Conservation (phyloP, 106 monocot genomes). For the Dioscorea alata region DNA sequence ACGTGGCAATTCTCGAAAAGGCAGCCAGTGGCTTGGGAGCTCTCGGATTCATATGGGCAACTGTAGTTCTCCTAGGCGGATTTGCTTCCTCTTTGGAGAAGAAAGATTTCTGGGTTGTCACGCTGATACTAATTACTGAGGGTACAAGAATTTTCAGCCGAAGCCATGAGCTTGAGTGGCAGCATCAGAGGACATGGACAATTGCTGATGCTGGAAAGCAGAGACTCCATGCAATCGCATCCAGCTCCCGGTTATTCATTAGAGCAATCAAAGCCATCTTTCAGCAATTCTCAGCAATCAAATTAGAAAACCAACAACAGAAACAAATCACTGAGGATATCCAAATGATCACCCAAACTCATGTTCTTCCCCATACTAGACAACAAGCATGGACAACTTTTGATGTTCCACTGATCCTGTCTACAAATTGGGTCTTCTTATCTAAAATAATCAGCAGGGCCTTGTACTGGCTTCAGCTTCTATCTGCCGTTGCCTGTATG, state of each 20-base stretch:
- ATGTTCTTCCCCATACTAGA: neutral
- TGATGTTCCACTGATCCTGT: constrained; percentile 17
- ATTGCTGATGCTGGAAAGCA: constrained; percentile 4
- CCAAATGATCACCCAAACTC: neutral
- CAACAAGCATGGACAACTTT: constrained; percentile 10
- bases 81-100: constrained; percentile 15
- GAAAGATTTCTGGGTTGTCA: constrained; percentile 45
- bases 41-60: constrained; percentile 59
- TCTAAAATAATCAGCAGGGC: constrained; percentile 33
- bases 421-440: constrained; percentile 21
- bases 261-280: neutral
- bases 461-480: constrained; percentile 46
- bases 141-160: constrained; percentile 49
- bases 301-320: neutral
- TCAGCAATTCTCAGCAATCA: constrained; percentile 1
- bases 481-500: constrained; percentile 29
- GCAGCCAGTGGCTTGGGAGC: constrained; percentile 30
- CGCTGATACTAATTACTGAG: constrained; percentile 40
- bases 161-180: constrained; percentile 55
- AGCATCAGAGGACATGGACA: constrained; percentile 26
- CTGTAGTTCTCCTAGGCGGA: constrained; percentile 58
- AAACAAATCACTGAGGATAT: neutral
- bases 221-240: constrained; percentile 1
- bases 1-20: constrained; percentile 14
- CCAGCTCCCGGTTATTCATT: neutral